These are phyloP conservation scores for Syncephalastrum sp. DNA, from an alignment of 371 early-diverging fungal species.

Conservation along the genomic window DNA sequence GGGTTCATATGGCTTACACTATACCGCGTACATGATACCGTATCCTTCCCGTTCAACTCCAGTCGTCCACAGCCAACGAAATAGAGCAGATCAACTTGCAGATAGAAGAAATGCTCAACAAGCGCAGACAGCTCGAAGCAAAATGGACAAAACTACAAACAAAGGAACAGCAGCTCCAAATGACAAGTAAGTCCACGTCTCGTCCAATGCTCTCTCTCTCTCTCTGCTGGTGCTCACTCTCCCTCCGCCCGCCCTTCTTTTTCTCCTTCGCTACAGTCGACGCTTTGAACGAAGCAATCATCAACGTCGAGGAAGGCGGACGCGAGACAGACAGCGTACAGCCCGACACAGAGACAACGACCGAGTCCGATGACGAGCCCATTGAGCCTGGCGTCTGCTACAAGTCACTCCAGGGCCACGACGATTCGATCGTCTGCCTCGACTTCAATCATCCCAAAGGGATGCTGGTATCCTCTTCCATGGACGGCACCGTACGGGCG, in stretches of 20 bases:
- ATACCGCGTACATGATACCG: neutral
- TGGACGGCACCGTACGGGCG: constrained; percentile 75
- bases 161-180: constrained; percentile 56
- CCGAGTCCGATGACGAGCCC: constrained; percentile 24
- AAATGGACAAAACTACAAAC: constrained; percentile 57
- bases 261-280: constrained; percentile 24
- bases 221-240: neutral
- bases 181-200: constrained; percentile 37
- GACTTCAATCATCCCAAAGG: constrained; percentile 70
- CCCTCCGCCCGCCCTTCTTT: no score
- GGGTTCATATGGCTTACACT: no score
- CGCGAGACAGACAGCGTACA: constrained; percentile 11
- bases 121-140: constrained; percentile 50
- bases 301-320: constrained; percentile 35
- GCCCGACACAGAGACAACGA: constrained; percentile 10
- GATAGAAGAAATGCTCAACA: constrained; percentile 51
- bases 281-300: constrained; percentile 32
- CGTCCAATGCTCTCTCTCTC: constrained; percentile 6
- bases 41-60: no score
- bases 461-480: constrained; percentile 70
- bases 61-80: constrained; percentile 53
- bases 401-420: constrained; percentile 67
- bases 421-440: constrained; percentile 67
- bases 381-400: constrained; percentile 43
- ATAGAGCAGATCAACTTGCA: constrained; percentile 62